These are phyloP conservation scores for Cercospora sojina DNA, from an alignment of 2,329 filamentous ascomycete genomes.

Conservation along the genomic window DNA sequence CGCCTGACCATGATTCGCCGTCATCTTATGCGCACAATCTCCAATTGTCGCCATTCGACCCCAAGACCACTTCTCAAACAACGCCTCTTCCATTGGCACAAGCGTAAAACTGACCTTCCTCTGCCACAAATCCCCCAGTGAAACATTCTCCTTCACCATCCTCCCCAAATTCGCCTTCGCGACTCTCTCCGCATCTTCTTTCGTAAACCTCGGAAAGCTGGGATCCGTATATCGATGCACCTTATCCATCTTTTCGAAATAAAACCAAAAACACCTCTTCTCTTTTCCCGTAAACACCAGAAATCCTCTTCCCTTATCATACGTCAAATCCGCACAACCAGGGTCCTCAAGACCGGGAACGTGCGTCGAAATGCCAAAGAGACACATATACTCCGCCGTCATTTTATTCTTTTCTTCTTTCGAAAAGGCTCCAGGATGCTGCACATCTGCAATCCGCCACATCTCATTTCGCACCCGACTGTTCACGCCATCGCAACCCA, in stretches of 20 bases:
- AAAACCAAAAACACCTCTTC: slow-evolving; percentile 41
- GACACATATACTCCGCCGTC: slow-evolving; percentile 37
- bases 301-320: slow-evolving; percentile 30
- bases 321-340: slow-evolving; percentile 25
- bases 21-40: slow-evolving; percentile 33
- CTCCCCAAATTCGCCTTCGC: slow-evolving; percentile 30
- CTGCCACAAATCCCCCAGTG: slow-evolving; percentile 37
- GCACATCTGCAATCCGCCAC: slow-evolving; percentile 27
- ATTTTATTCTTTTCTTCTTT: slow-evolving; percentile 25
- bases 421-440: slow-evolving; percentile 19
- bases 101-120: slow-evolving; percentile 34
- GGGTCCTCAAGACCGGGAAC: slow-evolving; percentile 22
- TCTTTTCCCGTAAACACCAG: slow-evolving; percentile 37
- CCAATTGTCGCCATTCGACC: slow-evolving; percentile 32
- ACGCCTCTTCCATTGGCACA: slow-evolving; percentile 30
- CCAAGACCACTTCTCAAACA: slow-evolving; percentile 30
- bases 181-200: slow-evolving; percentile 37
- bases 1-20: slow-evolving; percentile 26
- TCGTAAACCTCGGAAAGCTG: slow-evolving; percentile 39
- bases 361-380: slow-evolving; percentile 43
- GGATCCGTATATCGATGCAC: slow-evolving; percentile 31
- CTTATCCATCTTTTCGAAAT: slow-evolving; percentile 37
- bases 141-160: slow-evolving; percentile 30
- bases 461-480: slow-evolving; percentile 29
- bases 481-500: slow-evolving; percentile 35